Evolutionary conservation across 75 land plant species (phyloP).

Genomic region (Ceratopteris richardii): DNA sequence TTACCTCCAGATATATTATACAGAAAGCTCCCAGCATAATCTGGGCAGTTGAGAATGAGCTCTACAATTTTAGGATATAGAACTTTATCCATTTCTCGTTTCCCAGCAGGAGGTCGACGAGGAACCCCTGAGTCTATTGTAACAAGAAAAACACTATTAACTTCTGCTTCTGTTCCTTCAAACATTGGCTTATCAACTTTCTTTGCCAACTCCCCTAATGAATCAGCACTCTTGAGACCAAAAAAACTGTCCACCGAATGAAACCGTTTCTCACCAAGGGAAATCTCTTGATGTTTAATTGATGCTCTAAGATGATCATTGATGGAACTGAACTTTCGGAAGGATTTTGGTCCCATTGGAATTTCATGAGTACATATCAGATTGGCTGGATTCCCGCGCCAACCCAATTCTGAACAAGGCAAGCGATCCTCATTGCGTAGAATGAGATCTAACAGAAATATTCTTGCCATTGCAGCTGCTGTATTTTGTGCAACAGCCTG

Average conservation of each 20-base stretch:
- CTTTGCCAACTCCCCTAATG: conserved; percentile 12
- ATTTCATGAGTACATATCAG: conserved; percentile 54
- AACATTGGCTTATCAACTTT: conserved; percentile 17
- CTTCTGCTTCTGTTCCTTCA: conserved; percentile 1
- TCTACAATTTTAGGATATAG: conserved; percentile 80
- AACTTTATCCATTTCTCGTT: conserved; percentile 66
- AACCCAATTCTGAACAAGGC: conserved; percentile 72
- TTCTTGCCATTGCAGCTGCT: conserved; percentile 67
- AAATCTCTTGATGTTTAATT: conserved; percentile 13
- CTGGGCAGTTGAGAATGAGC: conserved; percentile 61
- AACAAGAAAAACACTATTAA: conserved; percentile 41
- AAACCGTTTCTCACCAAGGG: conserved; percentile 29
- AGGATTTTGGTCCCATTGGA: conserved; percentile 9
- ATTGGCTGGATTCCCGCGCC: conserved; percentile 95
- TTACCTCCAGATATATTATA: conserved; percentile 68
- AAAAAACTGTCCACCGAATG: conserved; percentile 43
- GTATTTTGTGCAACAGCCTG: conserved; percentile 45
- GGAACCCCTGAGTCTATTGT: conserved; percentile 98
- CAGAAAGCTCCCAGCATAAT: conserved; percentile 51
- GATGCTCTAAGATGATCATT: not conserved
- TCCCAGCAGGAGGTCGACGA: conserved; percentile 88
- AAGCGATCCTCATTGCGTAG: conserved; percentile 95
- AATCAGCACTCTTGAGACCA: conserved; percentile 20
- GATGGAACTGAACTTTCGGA: not conserved
- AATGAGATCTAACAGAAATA: conserved; percentile 80